Conservation (phyloP, 2,329 filamentous ascomycete species). For the Hymenotorrendiella dingleyae region DNA sequence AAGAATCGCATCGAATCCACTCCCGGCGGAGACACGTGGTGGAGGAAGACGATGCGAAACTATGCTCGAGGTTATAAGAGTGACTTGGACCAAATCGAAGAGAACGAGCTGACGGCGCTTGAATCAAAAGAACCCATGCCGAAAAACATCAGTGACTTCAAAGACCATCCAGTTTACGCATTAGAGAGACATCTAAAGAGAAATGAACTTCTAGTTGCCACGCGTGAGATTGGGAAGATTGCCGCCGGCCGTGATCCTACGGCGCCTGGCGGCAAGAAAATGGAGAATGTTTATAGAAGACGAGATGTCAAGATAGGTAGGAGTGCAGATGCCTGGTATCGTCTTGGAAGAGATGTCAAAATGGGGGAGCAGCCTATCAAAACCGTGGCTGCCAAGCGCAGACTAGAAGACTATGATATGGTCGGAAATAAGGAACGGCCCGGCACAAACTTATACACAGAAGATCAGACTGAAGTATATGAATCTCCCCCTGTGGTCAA, state of each 20-base stretch:
- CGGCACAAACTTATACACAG: conserved; percentile 53
- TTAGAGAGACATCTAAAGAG: conserved; percentile 77
- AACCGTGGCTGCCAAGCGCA: conserved; percentile 48
- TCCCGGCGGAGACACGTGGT: conserved; percentile 47
- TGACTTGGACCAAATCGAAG: conserved; percentile 79
- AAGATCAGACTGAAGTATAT: conserved; percentile 67
- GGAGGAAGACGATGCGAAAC: conserved; percentile 43
- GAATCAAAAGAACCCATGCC: conserved; percentile 79
- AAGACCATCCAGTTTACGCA: conserved; percentile 76
- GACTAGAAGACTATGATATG: conserved; percentile 35
- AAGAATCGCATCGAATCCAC: conserved; percentile 68
- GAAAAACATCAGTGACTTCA: conserved; percentile 79
- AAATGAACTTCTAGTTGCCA: conserved; percentile 72
- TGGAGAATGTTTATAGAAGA: conserved; percentile 79
- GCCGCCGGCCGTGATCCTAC: conserved; percentile 53
- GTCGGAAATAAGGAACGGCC: conserved; percentile 39
- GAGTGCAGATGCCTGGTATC: conserved; percentile 86
- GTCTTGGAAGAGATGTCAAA: conserved; percentile 74
- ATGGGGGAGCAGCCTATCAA: conserved; percentile 77
- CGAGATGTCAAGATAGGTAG: conserved; percentile 72
- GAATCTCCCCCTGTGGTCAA: conserved; percentile 67
- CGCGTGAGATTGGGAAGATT: conserved; percentile 70
- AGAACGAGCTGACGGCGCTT: conserved; percentile 64
- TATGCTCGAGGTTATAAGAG: conserved; percentile 39
- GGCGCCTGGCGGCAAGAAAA: conserved; percentile 27